Base-by-base conservation (phyloP, 2,329 filamentous ascomycete species). In the Ophiostoma sp. region DNA sequence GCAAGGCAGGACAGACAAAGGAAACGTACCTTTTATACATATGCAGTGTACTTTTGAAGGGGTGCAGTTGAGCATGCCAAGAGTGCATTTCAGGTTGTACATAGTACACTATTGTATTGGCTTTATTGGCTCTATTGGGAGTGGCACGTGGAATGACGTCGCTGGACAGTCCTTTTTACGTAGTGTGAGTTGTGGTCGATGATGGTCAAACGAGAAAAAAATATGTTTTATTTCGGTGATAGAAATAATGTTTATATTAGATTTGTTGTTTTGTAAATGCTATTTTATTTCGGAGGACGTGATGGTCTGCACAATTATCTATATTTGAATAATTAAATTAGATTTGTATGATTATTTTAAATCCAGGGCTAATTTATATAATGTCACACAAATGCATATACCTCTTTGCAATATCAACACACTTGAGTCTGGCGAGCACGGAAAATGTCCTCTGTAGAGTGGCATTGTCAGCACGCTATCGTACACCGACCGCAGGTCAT, bases 111-210 rank as follows among this genome's bases (percentile, higher is more conserved):
- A n/a, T n/a, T 48, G 3, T 48, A 17, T 48, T 3, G 44, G 7
- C 36, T 39, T 39, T 39, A 4, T 39, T 41, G 39, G 39, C 39
- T 15, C 3, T 41, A 3, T 4, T 15, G 39, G 44, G 7, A 20
- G 44, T 48, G 52, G 52, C 52, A 57, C 52, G 52, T 57, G 52
- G 52, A 57, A 57, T 57, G 52, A 57, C 52, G 52, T 57, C 23
- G 52, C 8, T 13, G 52, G 52, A n/a, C 52, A 27, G n/a, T 57
- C 52, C 52, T 27, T 57, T 57, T 57, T 31, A 31, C 27, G n/a
- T 57, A 54, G 48, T 54, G n/a, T 31, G 23, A 27, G 6, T 57
- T 23, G n/a, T 57, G 6, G 17, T 15, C 20, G 15, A 41, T 41
- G 15, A 4, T 41, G 27, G 27, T 31, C 27, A 31, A 3, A 41